Percentiles rank a stretch among this genome's conserved stretches.
Evolutionary conservation across 441 rosid species (phyloP).

Genomic region (Mallotus repandus): DNA sequence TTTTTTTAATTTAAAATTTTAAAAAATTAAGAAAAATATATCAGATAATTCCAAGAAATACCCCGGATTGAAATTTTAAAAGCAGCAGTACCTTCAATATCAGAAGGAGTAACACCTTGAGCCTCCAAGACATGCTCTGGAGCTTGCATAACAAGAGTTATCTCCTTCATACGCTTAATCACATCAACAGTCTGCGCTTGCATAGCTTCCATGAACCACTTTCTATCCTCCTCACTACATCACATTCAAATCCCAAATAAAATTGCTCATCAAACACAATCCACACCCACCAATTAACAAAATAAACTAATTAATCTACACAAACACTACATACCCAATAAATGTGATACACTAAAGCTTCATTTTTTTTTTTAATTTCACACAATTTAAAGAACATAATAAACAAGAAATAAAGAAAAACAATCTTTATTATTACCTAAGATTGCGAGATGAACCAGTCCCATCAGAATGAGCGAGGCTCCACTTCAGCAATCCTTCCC

Average conservation of each 20-base stretch:
- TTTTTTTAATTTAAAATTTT: too few species aligned
- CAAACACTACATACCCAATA: neutral
- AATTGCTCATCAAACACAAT: neutral
- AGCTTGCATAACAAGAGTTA: constrained; percentile 76
- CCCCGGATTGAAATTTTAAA: too few species aligned
- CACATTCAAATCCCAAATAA: neutral
- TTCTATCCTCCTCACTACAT: constrained; percentile 76
- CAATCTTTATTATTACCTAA: constrained; percentile 40
- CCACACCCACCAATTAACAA: neutral
- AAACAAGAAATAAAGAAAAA: too few species aligned
- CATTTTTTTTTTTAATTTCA: neutral
- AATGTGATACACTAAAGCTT: neutral
- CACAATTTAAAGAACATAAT: neutral
- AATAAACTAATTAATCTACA: too few species aligned
- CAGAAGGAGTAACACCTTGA: constrained; percentile 76
- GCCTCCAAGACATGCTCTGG: constrained; percentile 71
- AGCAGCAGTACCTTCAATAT: constrained; percentile 65
- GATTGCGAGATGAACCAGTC: constrained; percentile 40
- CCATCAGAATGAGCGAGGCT: constrained; percentile 80
- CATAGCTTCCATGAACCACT: constrained; percentile 97
- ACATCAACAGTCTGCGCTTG: constrained; percentile 75
- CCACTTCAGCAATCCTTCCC: constrained; percentile 89
- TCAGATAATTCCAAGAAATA: too few species aligned
- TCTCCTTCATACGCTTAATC: constrained; percentile 80
- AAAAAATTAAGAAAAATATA: too few species aligned